Conservation (phyloP, 352 stramenopile species). For the Globisporangium canariense region DNA sequence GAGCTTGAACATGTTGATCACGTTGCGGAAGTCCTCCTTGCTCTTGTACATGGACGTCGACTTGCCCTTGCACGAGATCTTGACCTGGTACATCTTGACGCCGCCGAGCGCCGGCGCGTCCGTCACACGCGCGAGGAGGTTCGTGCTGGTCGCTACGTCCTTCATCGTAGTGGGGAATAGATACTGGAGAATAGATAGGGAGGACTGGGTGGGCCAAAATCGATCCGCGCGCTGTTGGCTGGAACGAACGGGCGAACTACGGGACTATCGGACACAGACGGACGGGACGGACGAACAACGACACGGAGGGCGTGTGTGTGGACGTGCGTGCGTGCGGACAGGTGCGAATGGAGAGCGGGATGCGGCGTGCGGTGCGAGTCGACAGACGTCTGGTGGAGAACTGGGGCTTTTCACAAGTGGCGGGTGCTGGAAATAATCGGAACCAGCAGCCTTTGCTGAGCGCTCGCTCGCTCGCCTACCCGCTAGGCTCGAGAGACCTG, state of each 20-base stretch:
- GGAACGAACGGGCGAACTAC: neutral
- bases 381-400: conserved; percentile 2
- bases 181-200: conserved; percentile 16
- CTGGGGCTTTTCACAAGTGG: conserved; percentile 16
- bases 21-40: conserved; percentile 80
- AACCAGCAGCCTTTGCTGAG: neutral
- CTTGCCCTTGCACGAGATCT: conserved; percentile 72
- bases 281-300: conserved; percentile 5
- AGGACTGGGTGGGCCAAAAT: neutral
- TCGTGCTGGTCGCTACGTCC: conserved; percentile 28
- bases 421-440: conserved; percentile 4
- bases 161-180: conserved; percentile 40
- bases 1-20: conserved; percentile 81
- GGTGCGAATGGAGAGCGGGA: neutral
- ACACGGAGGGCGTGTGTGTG: conserved; percentile 1
- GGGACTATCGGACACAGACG: neutral
- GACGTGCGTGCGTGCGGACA: neutral
- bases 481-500: too few relatives aligned
- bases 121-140: conserved; percentile 50
- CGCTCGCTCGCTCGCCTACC: too few relatives aligned
- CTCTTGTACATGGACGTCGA: conserved; percentile 79
- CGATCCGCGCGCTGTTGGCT: neutral
- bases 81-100: conserved; percentile 83
- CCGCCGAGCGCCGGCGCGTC: conserved; percentile 63
- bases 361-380: too few relatives aligned